Percentiles rank a stretch among this genome's conserved stretches.
Evolutionary conservation across 208 protist species (phyloP).

Genomic region (Sergeia podlipaevii): DNA sequence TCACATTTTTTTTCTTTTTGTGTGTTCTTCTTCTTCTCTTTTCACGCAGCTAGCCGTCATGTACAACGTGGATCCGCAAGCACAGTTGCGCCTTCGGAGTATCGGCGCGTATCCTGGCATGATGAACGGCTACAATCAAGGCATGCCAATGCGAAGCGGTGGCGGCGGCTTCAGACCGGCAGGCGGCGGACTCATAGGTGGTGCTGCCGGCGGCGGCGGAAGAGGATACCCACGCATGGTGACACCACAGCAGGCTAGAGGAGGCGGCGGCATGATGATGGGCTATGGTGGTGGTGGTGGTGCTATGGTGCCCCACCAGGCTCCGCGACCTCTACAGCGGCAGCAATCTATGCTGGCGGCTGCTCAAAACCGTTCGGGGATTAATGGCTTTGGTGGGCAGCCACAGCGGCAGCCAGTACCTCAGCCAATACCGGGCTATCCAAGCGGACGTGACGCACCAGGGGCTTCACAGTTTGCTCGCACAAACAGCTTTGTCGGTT

Average conservation of each 20-base stretch:
- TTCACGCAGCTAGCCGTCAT: not conserved
- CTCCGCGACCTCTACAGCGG: slow-evolving; percentile 7
- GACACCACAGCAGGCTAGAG: not conserved
- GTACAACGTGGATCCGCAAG: slow-evolving; percentile 2
- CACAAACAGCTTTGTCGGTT: not conserved
- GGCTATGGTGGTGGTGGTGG: not conserved
- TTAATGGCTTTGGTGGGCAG: slow-evolving; percentile 4
- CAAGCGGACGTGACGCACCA: not conserved
- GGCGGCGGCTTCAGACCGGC: no score
- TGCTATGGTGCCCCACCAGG: not conserved
- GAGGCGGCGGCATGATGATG: slow-evolving; percentile 2
- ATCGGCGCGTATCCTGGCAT: slow-evolving; percentile 17
- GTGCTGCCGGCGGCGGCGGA: no score
- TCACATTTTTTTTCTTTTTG: not conserved
- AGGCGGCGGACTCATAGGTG: no score
- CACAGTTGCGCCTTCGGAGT: slow-evolving; percentile 21
- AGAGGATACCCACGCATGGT: slow-evolving; percentile 1
- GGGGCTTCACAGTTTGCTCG: no score
- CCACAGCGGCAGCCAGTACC: not conserved
- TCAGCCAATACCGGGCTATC: no score
- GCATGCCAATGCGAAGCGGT: no score
- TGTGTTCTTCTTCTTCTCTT: not conserved
- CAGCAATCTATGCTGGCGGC: slow-evolving; percentile 3
- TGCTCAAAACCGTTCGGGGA: slow-evolving; percentile 2
- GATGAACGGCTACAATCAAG: slow-evolving; percentile 13